These are phyloP conservation scores for Cystobasidium ongulense DNA, from an alignment of 768 basidiomycete species.

Conservation along the genomic window DNA sequence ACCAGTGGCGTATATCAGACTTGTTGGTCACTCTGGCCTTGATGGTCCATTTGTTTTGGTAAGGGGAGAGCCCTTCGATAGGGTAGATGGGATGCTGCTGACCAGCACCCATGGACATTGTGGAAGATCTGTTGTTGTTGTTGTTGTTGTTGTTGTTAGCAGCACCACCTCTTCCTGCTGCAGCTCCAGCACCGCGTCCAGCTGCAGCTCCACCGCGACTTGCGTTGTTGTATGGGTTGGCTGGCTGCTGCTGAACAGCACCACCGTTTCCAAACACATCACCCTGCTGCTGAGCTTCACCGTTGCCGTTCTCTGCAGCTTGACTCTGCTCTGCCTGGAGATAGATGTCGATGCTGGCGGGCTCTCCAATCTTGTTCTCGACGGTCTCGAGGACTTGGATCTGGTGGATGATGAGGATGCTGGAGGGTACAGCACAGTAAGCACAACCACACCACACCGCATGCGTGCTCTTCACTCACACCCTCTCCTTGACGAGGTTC, in stretches of 20 bases:
- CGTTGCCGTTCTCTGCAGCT: neutral
- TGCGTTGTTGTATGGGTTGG: neutral
- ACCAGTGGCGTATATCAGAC: slow-evolving; percentile 79
- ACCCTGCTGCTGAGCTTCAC: neutral
- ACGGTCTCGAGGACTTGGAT: slow-evolving; percentile 54
- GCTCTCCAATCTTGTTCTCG: slow-evolving; percentile 68
- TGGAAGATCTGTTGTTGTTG: slow-evolving; percentile 13
- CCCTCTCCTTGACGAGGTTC: slow-evolving; percentile 73
- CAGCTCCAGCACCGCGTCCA: slow-evolving; percentile 42
- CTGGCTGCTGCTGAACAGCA: neutral
- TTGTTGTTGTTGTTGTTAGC: slow-evolving; percentile 34
- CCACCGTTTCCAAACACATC: neutral
- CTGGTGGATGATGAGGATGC: slow-evolving; percentile 71
- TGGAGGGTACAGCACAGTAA: slow-evolving; percentile 42
- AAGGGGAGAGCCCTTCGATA: slow-evolving; percentile 89
- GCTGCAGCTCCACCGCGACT: slow-evolving; percentile 36
- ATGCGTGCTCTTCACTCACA: too few species aligned
- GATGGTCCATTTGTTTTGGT: slow-evolving; percentile 98
- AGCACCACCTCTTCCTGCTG: slow-evolving; percentile 39
- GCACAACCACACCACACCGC: neutral
- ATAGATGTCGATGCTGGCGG: slow-evolving; percentile 45
- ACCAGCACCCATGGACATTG: slow-evolving; percentile 10
- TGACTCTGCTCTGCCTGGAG: slow-evolving; percentile 18
- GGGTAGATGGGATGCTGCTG: slow-evolving; percentile 54
- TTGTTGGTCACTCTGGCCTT: slow-evolving; percentile 86